phyloP scores from a whole-genome alignment of 345 rosid species.

The Lumnitzera littorea region DNA sequence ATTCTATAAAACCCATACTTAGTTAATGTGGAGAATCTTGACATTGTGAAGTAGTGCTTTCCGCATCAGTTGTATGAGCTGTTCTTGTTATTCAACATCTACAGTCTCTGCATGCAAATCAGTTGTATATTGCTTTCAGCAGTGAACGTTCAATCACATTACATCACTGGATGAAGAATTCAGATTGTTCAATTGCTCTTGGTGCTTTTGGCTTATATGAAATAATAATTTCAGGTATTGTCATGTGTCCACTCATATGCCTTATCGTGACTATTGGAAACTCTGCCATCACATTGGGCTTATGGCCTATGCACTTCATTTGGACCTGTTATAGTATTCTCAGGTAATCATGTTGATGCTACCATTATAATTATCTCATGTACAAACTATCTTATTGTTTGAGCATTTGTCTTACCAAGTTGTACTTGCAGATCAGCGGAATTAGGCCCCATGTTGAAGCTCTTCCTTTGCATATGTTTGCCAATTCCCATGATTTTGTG shows the following conservation, averaged over 20 bases:
- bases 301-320: conserved; percentile 49
- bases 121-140: background rate
- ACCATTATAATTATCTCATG: background rate
- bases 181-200: background rate
- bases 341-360: conserved; percentile 40
- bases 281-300: conserved; percentile 60
- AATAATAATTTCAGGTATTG: conserved; percentile 39
- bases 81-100: no score
- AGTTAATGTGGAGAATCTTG: no score
- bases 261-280: conserved; percentile 58
- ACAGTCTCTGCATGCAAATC: no score
- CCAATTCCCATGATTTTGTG: conserved; percentile 49
- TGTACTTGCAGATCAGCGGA: conserved; percentile 47
- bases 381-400: background rate
- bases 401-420: no score
- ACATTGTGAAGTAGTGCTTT: no score
- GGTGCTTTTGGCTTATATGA: background rate
- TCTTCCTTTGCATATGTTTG: conserved; percentile 50
- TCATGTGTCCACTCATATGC: conserved; percentile 66
- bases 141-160: background rate
- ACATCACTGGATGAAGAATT: background rate
- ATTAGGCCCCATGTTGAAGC: conserved; percentile 78
- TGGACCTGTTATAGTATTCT: conserved; percentile 60
- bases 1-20: no score
- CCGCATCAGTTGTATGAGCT: no score